Base-by-base conservation (phyloP, 2,329 filamentous ascomycete species). In the Aspergillus udagawae region DNA sequence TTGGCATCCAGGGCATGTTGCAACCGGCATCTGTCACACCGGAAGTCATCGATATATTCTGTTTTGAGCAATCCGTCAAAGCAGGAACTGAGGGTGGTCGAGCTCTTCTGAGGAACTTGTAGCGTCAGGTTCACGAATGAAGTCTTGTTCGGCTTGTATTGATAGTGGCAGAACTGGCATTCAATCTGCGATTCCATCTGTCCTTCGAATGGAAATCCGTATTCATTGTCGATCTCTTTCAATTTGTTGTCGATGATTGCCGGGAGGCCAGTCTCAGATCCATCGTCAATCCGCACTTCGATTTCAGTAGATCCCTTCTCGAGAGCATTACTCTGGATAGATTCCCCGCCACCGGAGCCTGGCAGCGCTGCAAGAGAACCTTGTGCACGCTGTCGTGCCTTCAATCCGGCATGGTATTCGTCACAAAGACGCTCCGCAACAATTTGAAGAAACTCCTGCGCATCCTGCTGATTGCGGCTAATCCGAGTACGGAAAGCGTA, bases 41-140 rank as follows among this genome's bases (percentile, higher is more conserved):
- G 92, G 80, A 95, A 99, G 71, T 96, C 94, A 61, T 97, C 93
- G 63, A 99, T 97, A 71, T 92, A 89, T 73, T 99, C 94, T 0
- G 91, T 91, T 75, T 96, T 96, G 64, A 99, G 87, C 74, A 97
- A 88, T 44, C 90, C 90, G 67, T 99, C 94, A 66, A 99, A 94
- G 73, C 94, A 99, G 8, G 86, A 82, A 69, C 89, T 92, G 17
- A 99, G 81, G 0, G 91, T 88, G 0, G 92, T 92, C 2, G 90
- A 89, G 52, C 82, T 86, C 60, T 87, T 84, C 71, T 94, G 90
- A 0, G 94, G 94, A 3, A 99, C 94, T 67, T 92, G 91, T 53
- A 99, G 79, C 1, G 93, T 97, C 62, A 99, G 77, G 21, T 92
- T 95, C 73, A 95, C 93, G 69, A 99, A 99, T 0, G 86, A 89